phyloP scores from a whole-genome alignment of 2,329 filamentous ascomycete species.

The Zasmidium citrigriseum region DNA sequence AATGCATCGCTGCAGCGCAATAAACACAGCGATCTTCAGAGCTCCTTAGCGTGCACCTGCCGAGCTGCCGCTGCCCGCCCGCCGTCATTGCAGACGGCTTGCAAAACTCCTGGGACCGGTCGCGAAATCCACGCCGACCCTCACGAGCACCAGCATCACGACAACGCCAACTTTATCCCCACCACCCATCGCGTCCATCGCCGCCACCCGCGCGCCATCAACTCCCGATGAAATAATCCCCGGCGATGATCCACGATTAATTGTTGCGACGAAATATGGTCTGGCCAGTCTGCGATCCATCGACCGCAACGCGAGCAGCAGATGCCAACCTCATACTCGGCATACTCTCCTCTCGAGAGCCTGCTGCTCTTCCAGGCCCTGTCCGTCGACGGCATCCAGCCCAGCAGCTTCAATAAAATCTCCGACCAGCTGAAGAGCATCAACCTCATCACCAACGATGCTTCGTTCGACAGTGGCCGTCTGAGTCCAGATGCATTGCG shows the following conservation, averaged over 20 bases:
- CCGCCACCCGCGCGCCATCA: neutral
- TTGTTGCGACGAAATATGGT: conserved; percentile 18
- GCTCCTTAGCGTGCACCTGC: too few relatives aligned
- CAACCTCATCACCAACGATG: conserved; percentile 68
- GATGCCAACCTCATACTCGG: conserved; percentile 34
- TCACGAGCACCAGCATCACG: too few relatives aligned
- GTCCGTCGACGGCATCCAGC: conserved; percentile 65
- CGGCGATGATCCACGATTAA: neutral
- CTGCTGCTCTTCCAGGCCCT: conserved; percentile 82
- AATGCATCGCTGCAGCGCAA: neutral
- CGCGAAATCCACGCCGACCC: too few relatives aligned
- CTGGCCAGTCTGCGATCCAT: neutral
- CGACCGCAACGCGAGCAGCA: neutral
- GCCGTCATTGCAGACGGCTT: too few relatives aligned
- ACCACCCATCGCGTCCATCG: neutral
- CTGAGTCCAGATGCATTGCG: conserved; percentile 77
- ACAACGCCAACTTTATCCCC: neutral
- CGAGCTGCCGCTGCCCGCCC: too few relatives aligned
- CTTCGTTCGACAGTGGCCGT: conserved; percentile 70
- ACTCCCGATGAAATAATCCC: neutral
- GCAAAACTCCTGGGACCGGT: neutral
- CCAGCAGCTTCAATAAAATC: conserved; percentile 67
- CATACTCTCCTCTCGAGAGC: conserved; percentile 83
- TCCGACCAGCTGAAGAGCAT: conserved; percentile 75
- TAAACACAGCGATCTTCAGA: too few relatives aligned